Conservation (phyloP, 2,329 filamentous ascomycete genomes). For the Phialocephala sp. region DNA sequence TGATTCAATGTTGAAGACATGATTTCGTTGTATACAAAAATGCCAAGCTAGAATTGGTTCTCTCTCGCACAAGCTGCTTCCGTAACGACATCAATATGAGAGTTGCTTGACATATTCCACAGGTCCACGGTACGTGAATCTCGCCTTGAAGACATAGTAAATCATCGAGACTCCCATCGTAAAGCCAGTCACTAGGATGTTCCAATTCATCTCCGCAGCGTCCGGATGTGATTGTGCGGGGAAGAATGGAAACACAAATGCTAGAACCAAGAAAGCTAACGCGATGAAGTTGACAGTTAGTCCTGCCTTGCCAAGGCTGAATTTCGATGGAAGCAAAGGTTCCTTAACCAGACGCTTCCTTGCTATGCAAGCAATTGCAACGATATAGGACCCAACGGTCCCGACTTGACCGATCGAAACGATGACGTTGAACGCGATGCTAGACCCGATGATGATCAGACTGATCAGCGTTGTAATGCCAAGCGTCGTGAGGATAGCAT, state of each 20-base stretch:
- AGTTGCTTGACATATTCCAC: constrained; percentile 26
- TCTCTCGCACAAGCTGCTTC: too few relatives aligned
- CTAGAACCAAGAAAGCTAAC: constrained; percentile 49
- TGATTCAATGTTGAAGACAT: too few relatives aligned
- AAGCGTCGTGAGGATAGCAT: constrained; percentile 38
- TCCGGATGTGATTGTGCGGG: constrained; percentile 47
- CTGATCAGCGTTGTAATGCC: constrained; percentile 26
- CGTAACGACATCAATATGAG: neutral
- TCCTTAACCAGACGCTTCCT: constrained; percentile 47
- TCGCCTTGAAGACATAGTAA: constrained; percentile 43
- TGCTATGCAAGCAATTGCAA: constrained; percentile 51
- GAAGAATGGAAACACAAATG: constrained; percentile 56
- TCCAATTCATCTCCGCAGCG: constrained; percentile 53
- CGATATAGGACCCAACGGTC: constrained; percentile 55
- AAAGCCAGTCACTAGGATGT: constrained; percentile 27
- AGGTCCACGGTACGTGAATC: constrained; percentile 40
- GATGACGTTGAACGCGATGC: constrained; percentile 57
- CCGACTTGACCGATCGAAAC: constrained; percentile 55
- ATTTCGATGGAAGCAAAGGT: constrained; percentile 47
- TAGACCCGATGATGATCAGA: constrained; percentile 53
- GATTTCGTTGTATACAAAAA: too few relatives aligned
- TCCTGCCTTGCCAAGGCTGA: constrained; percentile 49
- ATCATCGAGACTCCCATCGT: constrained; percentile 26
- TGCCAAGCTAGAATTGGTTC: too few relatives aligned
- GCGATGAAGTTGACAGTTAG: constrained; percentile 49